phyloP scores from a whole-genome alignment of 2,329 filamentous ascomycete species.

The Neobulgaria alba region DNA sequence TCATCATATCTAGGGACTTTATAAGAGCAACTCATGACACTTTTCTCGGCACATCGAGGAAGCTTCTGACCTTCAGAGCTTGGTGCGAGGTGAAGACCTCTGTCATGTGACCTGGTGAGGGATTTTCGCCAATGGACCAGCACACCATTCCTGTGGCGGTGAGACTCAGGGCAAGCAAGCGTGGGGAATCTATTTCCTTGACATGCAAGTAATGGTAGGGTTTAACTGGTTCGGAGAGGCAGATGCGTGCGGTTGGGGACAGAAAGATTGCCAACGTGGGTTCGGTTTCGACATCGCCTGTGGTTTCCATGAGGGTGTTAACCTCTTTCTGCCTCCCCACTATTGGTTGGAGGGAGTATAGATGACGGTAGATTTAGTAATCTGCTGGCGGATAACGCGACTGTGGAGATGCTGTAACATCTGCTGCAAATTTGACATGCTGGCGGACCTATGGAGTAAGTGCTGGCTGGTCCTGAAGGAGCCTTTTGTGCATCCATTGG shows the following conservation, averaged over 20 bases:
- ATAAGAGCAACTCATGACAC: not conserved
- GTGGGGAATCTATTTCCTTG: not conserved
- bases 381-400: not conserved
- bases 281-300: too few relatives aligned
- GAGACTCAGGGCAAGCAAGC: not conserved
- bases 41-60: not conserved
- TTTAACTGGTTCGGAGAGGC: not conserved
- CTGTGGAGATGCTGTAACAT: not conserved
- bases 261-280: not conserved
- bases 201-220: not conserved
- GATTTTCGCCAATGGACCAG: not conserved
- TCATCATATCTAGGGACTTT: too few relatives aligned
- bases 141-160: not conserved
- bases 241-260: not conserved
- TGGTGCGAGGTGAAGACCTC: too few relatives aligned
- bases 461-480: not conserved
- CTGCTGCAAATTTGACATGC: too few relatives aligned
- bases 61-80: not conserved
- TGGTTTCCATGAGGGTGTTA: too few relatives aligned
- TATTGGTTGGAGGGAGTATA: not conserved
- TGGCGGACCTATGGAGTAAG: too few relatives aligned
- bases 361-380: not conserved
- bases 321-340: not conserved
- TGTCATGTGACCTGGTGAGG: conserved; percentile 3
- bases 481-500: not conserved